Base-by-base conservation (phyloP, 805 yeast genomes). In the Pichia cabralensis region DNA sequence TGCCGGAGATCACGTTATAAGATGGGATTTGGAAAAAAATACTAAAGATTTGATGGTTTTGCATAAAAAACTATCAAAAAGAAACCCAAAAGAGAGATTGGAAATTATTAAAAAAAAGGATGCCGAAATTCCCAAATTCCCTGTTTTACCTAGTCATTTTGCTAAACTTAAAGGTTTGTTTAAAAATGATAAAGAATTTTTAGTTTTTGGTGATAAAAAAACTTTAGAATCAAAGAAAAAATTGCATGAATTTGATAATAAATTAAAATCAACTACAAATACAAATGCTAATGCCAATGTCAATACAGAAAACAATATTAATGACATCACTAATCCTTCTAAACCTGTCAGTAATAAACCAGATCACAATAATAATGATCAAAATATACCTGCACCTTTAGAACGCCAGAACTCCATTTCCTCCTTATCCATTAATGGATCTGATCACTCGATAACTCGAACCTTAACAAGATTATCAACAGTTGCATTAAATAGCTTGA, bases 21-120 rank as follows among this genome's bases (percentile, higher is more conserved):
- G 73, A 46, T 92, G 98, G 98, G 64, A 78, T 1, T 71, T 92
- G 6, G 65, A 74, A 20, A 80, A 79, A 47, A 79, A 75, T 16
- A 72, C 78, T 31, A 74, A 76, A 46, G 95, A 86, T 42, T 63
- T 92, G 28, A 59, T 71, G n/a, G 66, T 65, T 18, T 63, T 89
- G 36, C 94, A 88, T 53, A 71, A 80, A 14, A 69, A 73, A 35
- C 61, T 88, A 42, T 77, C 30, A 9, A 35, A 29, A 14, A 22
- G 18, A 21, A 35, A 29, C n/a, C 14, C 42, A 12, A 39, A 29
- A 13, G 42, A 39, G 6, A 31, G 36, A 38, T 11, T 26, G 11
- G 37, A 30, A 12, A 34, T 17, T n/a, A 22, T 26, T 14, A 43
- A 45, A 30, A 30, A 41, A 30, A 46, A 38, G 34, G 58, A 51